Conservation (phyloP, 202 grass and related monocot species). For the Saccharum hybrid region DNA sequence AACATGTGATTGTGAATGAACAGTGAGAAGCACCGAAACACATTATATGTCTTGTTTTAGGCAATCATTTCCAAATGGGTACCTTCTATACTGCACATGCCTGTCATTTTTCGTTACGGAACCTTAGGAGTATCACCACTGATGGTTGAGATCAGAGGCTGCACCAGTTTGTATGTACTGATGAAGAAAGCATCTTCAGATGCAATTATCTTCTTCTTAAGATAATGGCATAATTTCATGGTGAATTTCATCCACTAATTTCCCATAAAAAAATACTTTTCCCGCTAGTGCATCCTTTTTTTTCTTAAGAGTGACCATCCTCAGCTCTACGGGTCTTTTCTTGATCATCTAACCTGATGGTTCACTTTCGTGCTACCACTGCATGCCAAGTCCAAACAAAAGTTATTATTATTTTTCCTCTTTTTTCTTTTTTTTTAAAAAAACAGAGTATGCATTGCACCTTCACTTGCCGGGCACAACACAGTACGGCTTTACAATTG, state of each 20-base stretch:
- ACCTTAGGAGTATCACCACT: background rate
- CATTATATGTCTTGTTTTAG: background rate
- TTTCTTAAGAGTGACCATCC: too few relatives aligned
- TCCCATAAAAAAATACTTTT: too few relatives aligned
- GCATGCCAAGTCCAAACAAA: background rate
- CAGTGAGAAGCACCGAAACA: background rate
- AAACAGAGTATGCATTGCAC: background rate
- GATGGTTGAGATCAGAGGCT: too few relatives aligned
- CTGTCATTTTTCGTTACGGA: background rate
- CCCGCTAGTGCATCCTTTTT: too few relatives aligned
- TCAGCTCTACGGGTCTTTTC: background rate
- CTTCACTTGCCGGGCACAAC: background rate
- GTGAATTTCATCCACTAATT: background rate
- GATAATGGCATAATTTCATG: background rate
- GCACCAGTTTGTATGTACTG: background rate
- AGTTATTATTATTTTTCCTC: background rate
- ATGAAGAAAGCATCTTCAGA: background rate
- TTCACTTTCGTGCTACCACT: background rate
- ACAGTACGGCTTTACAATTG: background rate
- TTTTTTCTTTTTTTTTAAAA: too few relatives aligned
- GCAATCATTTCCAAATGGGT: background rate
- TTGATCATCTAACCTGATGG: background rate
- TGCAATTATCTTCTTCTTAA: background rate
- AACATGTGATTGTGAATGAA: background rate
- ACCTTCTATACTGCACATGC: background rate